Evolutionary conservation across 2,329 filamentous ascomycete species (phyloP), one percentile per base, ranked within the genome.

Genomic region (Cordyceps cicadae): DNA sequence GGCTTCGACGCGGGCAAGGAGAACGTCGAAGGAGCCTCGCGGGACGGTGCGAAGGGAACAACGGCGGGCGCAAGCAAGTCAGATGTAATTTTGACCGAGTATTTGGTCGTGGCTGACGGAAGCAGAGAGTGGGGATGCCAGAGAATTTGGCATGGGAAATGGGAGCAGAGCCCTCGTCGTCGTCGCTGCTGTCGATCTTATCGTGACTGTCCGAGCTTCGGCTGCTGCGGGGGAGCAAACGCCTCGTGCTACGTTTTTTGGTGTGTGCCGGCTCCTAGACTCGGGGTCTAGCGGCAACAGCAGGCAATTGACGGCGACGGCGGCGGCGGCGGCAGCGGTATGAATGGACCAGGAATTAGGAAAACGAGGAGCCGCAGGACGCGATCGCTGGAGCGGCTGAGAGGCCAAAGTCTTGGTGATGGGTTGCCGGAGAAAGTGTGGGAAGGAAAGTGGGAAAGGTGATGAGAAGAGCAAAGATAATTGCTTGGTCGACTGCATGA

Each of bases 231-330:
- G 56, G 56, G 56, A 59, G 39, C 29, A 46, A 43, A 43, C 48
- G 48, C 46, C 46, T 49, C 24, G 48, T 52, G 54, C 19, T 52
- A 53, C 45, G 26, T 61, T 58, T 48, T 49, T n/a, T 45, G 64
- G 66, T 63, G 67, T 65, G 67, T 72, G 67, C 77, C 72, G 78
- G 77, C 78, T 78, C 81, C 26, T 11, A 6, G 12, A 14, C 34
- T 43, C 39, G 15, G 39, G 14, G 72, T 69, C 77, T 83, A 84
- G 72, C 78, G 76, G 74, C 78, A 78, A 75, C 78, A 74, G 72
- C 77, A 75, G 79, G 77, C 78, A 82, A 79, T 70, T 26, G 34
- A 29, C 21, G 14, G 15, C 12, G 19, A n/a, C n/a, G 24, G 24
- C 24, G 4, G 24, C 24, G 24, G 24, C 24, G 24, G 45, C 45